Evolutionary conservation across 1,139 yeast species (phyloP).

Genomic region (Candida glucosophila): DNA sequence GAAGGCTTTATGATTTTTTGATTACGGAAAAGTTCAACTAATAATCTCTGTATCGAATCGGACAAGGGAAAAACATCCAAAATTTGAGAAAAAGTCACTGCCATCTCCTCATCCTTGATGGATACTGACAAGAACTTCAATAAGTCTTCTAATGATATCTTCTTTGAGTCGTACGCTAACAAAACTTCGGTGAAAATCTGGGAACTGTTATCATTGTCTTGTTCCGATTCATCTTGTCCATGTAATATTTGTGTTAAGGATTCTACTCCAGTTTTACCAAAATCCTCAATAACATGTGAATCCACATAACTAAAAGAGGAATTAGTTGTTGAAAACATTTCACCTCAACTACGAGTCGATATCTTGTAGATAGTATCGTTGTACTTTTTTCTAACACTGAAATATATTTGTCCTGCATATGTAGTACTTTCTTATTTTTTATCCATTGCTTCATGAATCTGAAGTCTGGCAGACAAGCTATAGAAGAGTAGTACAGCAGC

Average conservation of each 20-base stretch:
- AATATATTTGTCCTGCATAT: constrained; percentile 1
- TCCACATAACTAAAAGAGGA: constrained; percentile 17
- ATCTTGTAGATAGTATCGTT: constrained; percentile 1
- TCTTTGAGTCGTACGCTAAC: constrained; percentile 20
- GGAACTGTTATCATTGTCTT: constrained; percentile 7
- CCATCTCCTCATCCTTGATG: constrained; percentile 24
- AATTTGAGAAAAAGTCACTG: constrained; percentile 35
- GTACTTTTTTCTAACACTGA: constrained; percentile 1
- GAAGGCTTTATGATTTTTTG: constrained; percentile 27
- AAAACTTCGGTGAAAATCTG: constrained; percentile 30
- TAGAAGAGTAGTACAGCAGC: too few species aligned
- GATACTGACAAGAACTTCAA: constrained; percentile 20
- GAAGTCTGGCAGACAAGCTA: too few species aligned
- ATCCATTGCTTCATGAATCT: too few species aligned
- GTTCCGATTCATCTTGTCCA: too few species aligned
- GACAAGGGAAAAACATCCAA: constrained; percentile 36
- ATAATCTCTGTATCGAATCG: constrained; percentile 18
- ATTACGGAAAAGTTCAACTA: constrained; percentile 15
- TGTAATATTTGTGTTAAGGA: constrained; percentile 21
- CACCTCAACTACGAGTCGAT: not conserved
- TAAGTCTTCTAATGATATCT: constrained; percentile 15
- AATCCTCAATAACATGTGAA: constrained; percentile 19
- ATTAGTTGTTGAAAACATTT: constrained; percentile 2
- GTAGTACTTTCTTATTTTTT: too few species aligned
- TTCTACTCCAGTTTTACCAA: constrained; percentile 21